Conservation (phyloP, 2,329 filamentous ascomycete genomes). For the Teratosphaeria destructans region DNA sequence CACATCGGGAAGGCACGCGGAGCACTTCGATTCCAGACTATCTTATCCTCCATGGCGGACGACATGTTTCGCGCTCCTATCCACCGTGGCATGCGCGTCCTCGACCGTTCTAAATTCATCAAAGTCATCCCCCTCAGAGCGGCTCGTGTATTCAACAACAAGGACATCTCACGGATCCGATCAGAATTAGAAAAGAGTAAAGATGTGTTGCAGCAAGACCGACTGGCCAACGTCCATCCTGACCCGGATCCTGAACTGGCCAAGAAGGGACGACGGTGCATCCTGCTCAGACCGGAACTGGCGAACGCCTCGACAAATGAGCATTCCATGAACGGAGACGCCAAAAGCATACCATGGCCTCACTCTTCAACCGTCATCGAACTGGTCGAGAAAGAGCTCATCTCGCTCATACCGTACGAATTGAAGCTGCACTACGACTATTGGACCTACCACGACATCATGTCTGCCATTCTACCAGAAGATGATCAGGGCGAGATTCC, state of each 20-base stretch:
- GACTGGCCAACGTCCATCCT: conserved; percentile 51
- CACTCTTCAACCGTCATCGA: conserved; percentile 64
- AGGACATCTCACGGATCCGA: conserved; percentile 62
- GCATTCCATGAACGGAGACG: not conserved
- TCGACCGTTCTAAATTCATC: conserved; percentile 76
- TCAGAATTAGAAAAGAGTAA: conserved; percentile 53
- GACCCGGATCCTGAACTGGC: conserved; percentile 51
- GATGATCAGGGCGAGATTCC: conserved; percentile 72
- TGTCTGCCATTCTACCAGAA: conserved; percentile 69
- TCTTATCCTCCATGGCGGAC: conserved; percentile 13
- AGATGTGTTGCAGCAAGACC: conserved; percentile 56
- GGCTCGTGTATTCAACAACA: conserved; percentile 64
- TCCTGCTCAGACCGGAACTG: conserved; percentile 36
- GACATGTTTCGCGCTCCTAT: conserved; percentile 68
- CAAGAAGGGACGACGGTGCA: conserved; percentile 33
- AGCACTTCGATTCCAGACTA: not conserved
- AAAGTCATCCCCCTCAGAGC: conserved; percentile 68
- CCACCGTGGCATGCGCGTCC: conserved; percentile 64
- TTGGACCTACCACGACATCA: conserved; percentile 81
- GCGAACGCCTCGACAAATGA: conserved; percentile 30
- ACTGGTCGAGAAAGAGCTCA: conserved; percentile 55
- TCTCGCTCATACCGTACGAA: conserved; percentile 65
- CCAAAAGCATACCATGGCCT: conserved; percentile 40
- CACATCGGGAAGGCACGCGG: not conserved
- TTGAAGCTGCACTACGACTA: conserved; percentile 71